phyloP scores from a whole-genome alignment of 2,329 filamentous ascomycete species.

The Gaeumannomyces tritici region DNA sequence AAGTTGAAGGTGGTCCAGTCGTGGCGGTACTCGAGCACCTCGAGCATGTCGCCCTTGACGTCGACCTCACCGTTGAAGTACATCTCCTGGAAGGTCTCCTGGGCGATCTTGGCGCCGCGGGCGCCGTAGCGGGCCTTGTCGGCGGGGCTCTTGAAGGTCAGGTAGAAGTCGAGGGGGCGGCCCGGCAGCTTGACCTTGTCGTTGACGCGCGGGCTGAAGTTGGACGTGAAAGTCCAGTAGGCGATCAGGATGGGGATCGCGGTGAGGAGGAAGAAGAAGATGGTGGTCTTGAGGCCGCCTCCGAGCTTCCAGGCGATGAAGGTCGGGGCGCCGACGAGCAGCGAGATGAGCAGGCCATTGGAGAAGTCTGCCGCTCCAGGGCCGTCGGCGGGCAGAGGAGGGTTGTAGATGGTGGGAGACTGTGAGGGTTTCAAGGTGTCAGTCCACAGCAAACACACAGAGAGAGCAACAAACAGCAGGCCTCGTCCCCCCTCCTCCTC shows the following conservation, averaged over 20 bases:
- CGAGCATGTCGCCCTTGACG: slow-evolving; percentile 87
- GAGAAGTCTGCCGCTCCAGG: slow-evolving; percentile 80
- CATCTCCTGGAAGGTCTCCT: slow-evolving; percentile 95
- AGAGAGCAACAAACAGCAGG: background rate
- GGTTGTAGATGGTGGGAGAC: slow-evolving; percentile 89
- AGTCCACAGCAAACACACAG: slow-evolving; percentile 4
- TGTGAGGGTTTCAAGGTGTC: slow-evolving; percentile 23
- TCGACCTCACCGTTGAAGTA: slow-evolving; percentile 94
- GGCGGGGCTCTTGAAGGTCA: slow-evolving; percentile 63
- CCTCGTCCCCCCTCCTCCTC: too few species aligned
- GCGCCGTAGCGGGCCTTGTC: slow-evolving; percentile 61
- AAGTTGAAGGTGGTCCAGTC: slow-evolving; percentile 96
- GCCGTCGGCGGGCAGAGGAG: slow-evolving; percentile 82
- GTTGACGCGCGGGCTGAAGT: slow-evolving; percentile 79
- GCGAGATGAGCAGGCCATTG: slow-evolving; percentile 63
- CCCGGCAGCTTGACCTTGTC: slow-evolving; percentile 85
- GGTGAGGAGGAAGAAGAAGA: slow-evolving; percentile 77
- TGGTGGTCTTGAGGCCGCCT: slow-evolving; percentile 76
- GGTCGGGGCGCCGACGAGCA: slow-evolving; percentile 62
- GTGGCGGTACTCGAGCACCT: slow-evolving; percentile 86
- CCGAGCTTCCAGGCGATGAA: slow-evolving; percentile 77
- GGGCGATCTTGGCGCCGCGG: slow-evolving; percentile 64
- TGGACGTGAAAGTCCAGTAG: slow-evolving; percentile 76
- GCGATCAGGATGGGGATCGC: slow-evolving; percentile 67
- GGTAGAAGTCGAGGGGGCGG: slow-evolving; percentile 82